Evolutionary conservation across 164 flowering plant species (phyloP).

Genomic region (Dillenia suffruticosa): DNA sequence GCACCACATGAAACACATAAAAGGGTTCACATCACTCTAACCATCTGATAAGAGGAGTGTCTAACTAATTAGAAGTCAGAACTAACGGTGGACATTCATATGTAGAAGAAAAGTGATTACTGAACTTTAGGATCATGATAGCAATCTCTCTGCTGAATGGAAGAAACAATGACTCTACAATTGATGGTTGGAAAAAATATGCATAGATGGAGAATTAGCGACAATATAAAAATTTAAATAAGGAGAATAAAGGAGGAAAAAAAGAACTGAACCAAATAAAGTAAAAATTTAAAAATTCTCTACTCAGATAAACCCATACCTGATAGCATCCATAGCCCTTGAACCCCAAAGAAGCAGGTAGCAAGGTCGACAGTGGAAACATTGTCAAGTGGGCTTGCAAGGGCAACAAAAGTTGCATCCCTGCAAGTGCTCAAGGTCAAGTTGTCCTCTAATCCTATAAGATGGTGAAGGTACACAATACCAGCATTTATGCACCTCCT

Average conservation of each 20-base stretch:
- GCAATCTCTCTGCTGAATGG: no score
- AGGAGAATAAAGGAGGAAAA: not conserved
- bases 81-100: no score
- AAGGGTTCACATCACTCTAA: no score
- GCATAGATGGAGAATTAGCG: no score
- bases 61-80: no score
- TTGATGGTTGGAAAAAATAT: no score
- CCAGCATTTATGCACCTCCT: slow-evolving; percentile 78
- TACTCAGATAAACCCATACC: slow-evolving; percentile 29
- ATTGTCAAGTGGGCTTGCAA: slow-evolving; percentile 73
- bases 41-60: no score
- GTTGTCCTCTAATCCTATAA: slow-evolving; percentile 60
- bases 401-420: slow-evolving; percentile 86
- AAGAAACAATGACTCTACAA: no score
- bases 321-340: slow-evolving; percentile 42
- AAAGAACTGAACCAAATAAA: not conserved
- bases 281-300: not conserved
- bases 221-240: not conserved
- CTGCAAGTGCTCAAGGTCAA: slow-evolving; percentile 84
- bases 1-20: slow-evolving; percentile 11
- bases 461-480: slow-evolving; percentile 56
- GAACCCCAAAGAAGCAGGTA: slow-evolving; percentile 86
- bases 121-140: no score
- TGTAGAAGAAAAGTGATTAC: no score
- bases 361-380: slow-evolving; percentile 52